Conservation (phyloP, 768 basidiomycete species). For the Tulasnella sp. region DNA sequence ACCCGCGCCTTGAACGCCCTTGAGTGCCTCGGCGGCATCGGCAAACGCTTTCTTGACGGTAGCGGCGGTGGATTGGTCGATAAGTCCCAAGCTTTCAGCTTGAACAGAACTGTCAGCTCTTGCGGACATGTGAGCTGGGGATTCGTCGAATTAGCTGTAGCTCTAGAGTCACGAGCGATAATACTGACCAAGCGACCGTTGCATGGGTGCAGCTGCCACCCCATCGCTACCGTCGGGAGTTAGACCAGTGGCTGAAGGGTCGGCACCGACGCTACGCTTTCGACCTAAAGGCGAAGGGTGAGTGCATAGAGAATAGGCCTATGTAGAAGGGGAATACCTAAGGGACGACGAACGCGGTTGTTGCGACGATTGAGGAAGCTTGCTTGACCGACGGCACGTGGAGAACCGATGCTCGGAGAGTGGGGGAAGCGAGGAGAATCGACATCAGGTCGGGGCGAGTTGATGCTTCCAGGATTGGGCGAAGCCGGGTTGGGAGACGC, state of each 20-base stretch:
- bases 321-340: neutral
- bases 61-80: neutral
- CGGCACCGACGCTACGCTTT: neutral
- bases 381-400: neutral
- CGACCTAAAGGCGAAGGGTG: neutral
- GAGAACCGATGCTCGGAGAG: neutral
- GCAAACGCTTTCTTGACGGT: neutral
- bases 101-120: slow-evolving; percentile 3
- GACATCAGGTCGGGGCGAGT: slow-evolving; percentile 16
- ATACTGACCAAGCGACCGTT: neutral
- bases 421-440: neutral
- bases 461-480: slow-evolving; percentile 16
- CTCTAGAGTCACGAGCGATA: neutral
- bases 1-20: neutral
- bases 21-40: neutral
- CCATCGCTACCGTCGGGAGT: neutral
- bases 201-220: neutral
- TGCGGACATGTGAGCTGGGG: neutral
- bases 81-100: slow-evolving; percentile 9
- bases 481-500: slow-evolving; percentile 20
- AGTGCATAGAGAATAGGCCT: neutral
- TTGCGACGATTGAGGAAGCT: slow-evolving; percentile 1
- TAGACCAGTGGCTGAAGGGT: neutral
- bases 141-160: neutral
- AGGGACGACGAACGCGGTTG: slow-evolving; percentile 9